Percentiles rank a stretch among this genome's conserved stretches.
phyloP scores from a whole-genome alignment of 2,329 filamentous ascomycete species.

The Paraphoma chrysanthemicola region DNA sequence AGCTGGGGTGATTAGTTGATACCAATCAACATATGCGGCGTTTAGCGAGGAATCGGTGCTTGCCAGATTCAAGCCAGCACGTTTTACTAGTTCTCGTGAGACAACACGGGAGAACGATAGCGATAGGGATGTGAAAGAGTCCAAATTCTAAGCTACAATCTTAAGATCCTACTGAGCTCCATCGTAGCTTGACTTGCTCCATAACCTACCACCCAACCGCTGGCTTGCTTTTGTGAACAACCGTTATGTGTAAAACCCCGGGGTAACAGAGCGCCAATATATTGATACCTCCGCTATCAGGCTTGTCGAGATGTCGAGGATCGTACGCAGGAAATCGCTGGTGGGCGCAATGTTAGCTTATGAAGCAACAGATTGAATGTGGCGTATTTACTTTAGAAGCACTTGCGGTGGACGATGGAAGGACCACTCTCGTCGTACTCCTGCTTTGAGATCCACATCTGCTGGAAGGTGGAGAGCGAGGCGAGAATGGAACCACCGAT shows the following conservation, averaged over 20 bases:
- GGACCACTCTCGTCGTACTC: constrained; percentile 99
- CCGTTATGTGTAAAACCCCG: constrained; percentile 41
- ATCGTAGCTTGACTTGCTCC: constrained; percentile 43
- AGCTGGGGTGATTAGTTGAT: no score
- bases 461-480: constrained; percentile 99
- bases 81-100: no score
- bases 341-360: constrained; percentile 25
- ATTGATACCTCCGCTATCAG: constrained; percentile 46
- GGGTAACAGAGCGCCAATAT: constrained; percentile 46
- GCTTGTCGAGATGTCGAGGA: constrained; percentile 47
- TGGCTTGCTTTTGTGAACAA: constrained; percentile 49
- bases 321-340: constrained; percentile 44
- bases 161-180: constrained; percentile 44
- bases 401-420: constrained; percentile 99
- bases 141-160: constrained; percentile 50
- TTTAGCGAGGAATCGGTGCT: no score
- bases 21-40: no score
- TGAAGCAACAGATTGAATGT: constrained; percentile 5
- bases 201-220: constrained; percentile 47
- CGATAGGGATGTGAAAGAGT: constrained; percentile 37
- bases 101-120: no score
- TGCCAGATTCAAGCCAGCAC: no score
- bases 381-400: constrained; percentile 83
- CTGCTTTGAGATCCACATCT: constrained; percentile 99
- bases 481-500: constrained; percentile 99